Percentiles rank a stretch among this genome's conserved stretches.
Conservation (phyloP, 1,139 yeast genomes). For the Groenewaldozyma auringiensis region DNA sequence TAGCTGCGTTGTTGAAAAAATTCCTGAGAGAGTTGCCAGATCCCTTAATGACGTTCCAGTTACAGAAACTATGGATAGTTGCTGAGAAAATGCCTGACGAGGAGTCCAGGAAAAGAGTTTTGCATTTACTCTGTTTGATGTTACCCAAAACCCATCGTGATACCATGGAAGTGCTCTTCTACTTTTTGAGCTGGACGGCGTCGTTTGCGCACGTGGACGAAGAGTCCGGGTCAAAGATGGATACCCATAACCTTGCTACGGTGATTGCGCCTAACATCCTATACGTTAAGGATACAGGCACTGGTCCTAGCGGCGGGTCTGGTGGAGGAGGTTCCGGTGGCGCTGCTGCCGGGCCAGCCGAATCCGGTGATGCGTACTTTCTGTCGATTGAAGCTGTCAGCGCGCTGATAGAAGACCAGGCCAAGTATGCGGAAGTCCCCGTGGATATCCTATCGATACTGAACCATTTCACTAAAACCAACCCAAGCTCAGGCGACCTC, state of each 20-base stretch:
- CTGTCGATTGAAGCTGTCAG: constrained; percentile 88
- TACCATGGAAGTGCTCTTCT: constrained; percentile 74
- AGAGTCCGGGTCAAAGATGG: constrained; percentile 84
- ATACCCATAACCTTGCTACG: constrained; percentile 87
- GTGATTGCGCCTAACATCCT: constrained; percentile 91
- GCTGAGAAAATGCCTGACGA: constrained; percentile 44
- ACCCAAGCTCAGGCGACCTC: constrained; percentile 14
- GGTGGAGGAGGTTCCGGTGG: constrained; percentile 15
- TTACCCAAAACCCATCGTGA: constrained; percentile 80
- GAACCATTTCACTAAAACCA: constrained; percentile 20
- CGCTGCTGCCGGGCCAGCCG: constrained; percentile 27
- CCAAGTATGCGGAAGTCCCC: constrained; percentile 76
- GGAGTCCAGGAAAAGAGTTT: constrained; percentile 39
- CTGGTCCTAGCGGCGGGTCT: constrained; percentile 21
- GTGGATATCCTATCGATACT: constrained; percentile 32
- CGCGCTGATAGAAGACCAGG: constrained; percentile 74
- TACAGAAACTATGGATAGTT: constrained; percentile 75
- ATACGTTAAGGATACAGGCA: constrained; percentile 32
- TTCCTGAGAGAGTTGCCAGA: constrained; percentile 89
- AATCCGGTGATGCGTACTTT: constrained; percentile 69
- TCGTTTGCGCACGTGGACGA: constrained; percentile 71
- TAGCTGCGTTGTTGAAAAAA: constrained; percentile 89
- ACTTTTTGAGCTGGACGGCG: constrained; percentile 91
- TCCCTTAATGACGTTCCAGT: constrained; percentile 70
- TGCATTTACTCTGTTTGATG: constrained; percentile 70